Evolutionary conservation across 176 grass and related monocot genomes (phyloP), one percentile per base, ranked within the genome.

Genomic region (Themeda triandra): DNA sequence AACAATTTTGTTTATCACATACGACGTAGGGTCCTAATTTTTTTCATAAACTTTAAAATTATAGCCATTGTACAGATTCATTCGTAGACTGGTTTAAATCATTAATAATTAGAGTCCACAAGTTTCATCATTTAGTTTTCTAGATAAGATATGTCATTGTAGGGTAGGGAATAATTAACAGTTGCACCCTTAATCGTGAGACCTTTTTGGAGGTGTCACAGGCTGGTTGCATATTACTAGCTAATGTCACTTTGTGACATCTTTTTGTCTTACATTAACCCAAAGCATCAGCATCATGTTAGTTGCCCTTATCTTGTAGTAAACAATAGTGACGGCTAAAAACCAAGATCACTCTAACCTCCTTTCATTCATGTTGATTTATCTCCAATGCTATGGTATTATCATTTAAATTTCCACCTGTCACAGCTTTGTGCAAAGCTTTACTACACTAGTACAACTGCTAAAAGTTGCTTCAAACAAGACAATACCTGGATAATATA

Each of bases 401-500:
- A 56, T 10, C 46, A 78, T 59, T n/a, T 86, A 23, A 4, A 9
- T 80, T 49, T 51, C 41, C 60, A 46, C 39, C 33, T 71, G 75
- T 46, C 48, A 78, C 42, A 78, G 44, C 73, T 82, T 82, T 74
- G 25, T 42, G 72, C 54, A 78, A 42, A 77, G 45, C 41, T 82
- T 77, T 85, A 71, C 6, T 81, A 66, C 25, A 68, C 2, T 11
- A n/a, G 62, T 45, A 27, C 73, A 75, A 35, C 40, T 36, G 42
- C 19, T 35, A 71, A 84, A 83, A 78, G 29, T 29, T 23, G 62
- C 58, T 83, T 56, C 79, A 84, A 74, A 41, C 84, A 69, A 80
- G 80, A 90, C 80, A 80, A 71, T 54, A 27, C n/a, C 13, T 27
- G 32, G 83, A 89, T 86, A 86, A 69, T 19, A 86, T 89, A 80